Percentiles rank a stretch among this genome's conserved stretches.
Evolutionary conservation across 225 moss, liverwort and hornwort species (phyloP).

Genomic region (Climacium dendroides): DNA sequence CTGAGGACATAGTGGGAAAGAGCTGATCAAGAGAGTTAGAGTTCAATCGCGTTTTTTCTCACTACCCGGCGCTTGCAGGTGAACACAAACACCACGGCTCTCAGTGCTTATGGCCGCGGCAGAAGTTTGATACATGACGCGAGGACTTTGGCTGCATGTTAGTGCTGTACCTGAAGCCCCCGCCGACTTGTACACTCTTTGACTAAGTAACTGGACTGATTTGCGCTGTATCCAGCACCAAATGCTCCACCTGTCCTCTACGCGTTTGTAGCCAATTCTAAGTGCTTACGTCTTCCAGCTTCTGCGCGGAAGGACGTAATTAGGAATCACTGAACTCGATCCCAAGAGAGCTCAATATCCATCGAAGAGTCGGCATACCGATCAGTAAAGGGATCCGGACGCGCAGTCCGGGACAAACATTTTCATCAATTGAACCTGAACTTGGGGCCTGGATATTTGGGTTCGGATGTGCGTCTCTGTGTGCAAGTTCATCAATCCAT

Average conservation of each 20-base stretch:
- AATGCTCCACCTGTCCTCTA: background rate
- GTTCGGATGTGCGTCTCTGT: background rate
- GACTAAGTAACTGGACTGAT: background rate
- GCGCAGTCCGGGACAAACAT: background rate
- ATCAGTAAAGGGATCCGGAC: background rate
- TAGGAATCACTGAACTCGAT: background rate
- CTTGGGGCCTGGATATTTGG: background rate
- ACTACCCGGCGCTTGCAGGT: background rate
- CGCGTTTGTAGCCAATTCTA: background rate
- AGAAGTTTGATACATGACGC: conserved; percentile 12
- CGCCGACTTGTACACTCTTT: background rate
- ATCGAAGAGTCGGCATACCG: background rate
- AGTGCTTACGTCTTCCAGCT: background rate
- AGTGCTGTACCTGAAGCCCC: background rate
- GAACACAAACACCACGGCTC: background rate
- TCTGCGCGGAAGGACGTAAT: background rate
- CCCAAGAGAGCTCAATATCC: background rate
- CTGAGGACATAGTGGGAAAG: background rate
- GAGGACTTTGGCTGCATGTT: background rate
- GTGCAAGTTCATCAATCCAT: background rate
- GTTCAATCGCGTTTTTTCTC: background rate
- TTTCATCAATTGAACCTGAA: background rate
- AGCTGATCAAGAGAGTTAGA: background rate
- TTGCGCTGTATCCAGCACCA: background rate
- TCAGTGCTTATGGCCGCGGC: conserved; percentile 10